These are phyloP conservation scores for Alternaria angustiovoidea DNA, from an alignment of 2,329 filamentous ascomycete species.

Conservation along the genomic window DNA sequence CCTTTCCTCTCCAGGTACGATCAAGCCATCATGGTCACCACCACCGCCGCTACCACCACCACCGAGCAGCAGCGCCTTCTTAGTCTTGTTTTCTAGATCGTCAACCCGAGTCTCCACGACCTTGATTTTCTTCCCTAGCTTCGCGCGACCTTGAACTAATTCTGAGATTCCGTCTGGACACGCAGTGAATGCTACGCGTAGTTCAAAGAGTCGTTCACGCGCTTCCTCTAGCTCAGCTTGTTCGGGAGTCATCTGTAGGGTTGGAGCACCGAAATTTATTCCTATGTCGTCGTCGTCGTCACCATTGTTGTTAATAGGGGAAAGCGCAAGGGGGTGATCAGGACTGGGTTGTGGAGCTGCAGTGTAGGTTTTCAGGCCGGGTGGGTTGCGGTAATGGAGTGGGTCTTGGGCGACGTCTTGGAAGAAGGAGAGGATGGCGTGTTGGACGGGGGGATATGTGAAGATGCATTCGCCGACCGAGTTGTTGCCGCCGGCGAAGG, in stretches of 20 bases:
- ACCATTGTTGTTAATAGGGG: background rate
- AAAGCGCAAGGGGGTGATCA: conserved; percentile 24
- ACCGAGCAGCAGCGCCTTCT: background rate
- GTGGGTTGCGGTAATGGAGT: conserved; percentile 44
- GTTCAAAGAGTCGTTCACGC: conserved; percentile 14
- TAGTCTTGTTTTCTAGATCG: conserved; percentile 23
- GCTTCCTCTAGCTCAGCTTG: conserved; percentile 29
- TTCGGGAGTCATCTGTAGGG: conserved; percentile 26
- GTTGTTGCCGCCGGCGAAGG: conserved; percentile 72
- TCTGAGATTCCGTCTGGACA: conserved; percentile 25
- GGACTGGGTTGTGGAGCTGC: conserved; percentile 24
- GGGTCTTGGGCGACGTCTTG: conserved; percentile 62
- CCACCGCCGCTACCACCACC: conserved; percentile 9
- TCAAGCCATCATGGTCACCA: conserved; percentile 18
- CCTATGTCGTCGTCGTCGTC: background rate
- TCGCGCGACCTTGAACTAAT: conserved; percentile 26
- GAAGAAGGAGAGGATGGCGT: conserved; percentile 68
- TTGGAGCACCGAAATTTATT: conserved; percentile 1
- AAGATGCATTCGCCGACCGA: conserved; percentile 70
- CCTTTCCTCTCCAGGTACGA: conserved; percentile 12
- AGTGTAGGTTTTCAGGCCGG: conserved; percentile 23
- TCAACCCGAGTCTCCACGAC: conserved; percentile 26
- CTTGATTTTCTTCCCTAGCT: conserved; percentile 29
- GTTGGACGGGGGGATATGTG: conserved; percentile 58
- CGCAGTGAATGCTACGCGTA: conserved; percentile 30